Evolutionary conservation across 2,329 filamentous ascomycete genomes (phyloP), one percentile per base, ranked within the genome.

Genomic region (Remersonia thermophila): DNA sequence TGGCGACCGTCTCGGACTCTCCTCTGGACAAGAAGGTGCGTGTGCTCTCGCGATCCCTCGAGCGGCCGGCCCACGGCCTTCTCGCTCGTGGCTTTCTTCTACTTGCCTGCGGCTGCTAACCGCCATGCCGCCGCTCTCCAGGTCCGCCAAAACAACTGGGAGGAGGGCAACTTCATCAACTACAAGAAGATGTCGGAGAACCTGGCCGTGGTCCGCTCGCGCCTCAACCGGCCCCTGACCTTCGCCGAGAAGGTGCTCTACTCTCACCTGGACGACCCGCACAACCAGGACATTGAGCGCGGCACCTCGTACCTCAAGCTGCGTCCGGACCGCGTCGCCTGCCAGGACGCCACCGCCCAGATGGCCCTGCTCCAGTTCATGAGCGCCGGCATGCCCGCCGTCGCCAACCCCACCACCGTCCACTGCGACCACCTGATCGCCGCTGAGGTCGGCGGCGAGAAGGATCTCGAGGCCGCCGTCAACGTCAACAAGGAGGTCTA

Each of bases 311-410:
- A 98, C 67, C 77, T 98, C 50, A 95, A 89, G 71, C 79, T 98
- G 51, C 83, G 91, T 49, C 91, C 91, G 40, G 91, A 98, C 60
- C 84, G 91, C 63, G 91, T 98, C 55, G 91, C 91, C 62, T 96
- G 91, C 73, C 91, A 98, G 72, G 91, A 98, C 75, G 91, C 91
- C 59, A 96, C 91, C 42, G 91, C 91, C 47, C 91, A 98, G 74
- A 98, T 98, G 91, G 91, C 91, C 47, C 94, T 98, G 51, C 74
- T 98, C 41, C 91, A 98, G 71, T 98, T 98, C 76, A 98, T 98
- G 87, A 94, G 85, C 38, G 89, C 91, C 43, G 89, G 89, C 61
- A 89, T 98, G 84, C 83, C 85, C 49, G 80, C 81, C 16, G 91
- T 96, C 44, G 87, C 87, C 46, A 96, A 93, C 55, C 91, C 91